phyloP scores from a whole-genome alignment of 2,329 filamentous ascomycete genomes.

The Clonostachys rhizophaga region DNA sequence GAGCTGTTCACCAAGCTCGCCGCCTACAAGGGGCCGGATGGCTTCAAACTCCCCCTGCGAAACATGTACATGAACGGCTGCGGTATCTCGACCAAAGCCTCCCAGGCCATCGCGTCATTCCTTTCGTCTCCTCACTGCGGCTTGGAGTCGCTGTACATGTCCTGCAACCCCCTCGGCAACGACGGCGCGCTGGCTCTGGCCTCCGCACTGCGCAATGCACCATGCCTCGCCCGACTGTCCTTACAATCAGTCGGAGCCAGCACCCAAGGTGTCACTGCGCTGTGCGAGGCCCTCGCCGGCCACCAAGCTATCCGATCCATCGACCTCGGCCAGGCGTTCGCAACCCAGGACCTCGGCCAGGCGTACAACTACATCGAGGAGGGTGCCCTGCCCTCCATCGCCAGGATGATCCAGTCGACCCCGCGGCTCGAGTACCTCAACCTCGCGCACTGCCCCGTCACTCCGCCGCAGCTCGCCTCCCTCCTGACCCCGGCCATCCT shows the following conservation, averaged over 20 bases:
- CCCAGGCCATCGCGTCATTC: slow-evolving; percentile 22
- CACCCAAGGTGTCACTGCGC: slow-evolving; percentile 26
- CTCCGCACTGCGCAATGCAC: slow-evolving; percentile 19
- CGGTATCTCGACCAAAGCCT: slow-evolving; percentile 21
- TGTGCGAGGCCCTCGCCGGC: slow-evolving; percentile 26
- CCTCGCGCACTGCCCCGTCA: slow-evolving; percentile 28
- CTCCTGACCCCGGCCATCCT: slow-evolving; percentile 18
- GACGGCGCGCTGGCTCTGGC: slow-evolving; percentile 20
- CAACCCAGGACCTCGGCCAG: slow-evolving; percentile 36
- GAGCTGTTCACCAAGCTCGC: slow-evolving; percentile 33
- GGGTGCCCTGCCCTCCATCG: slow-evolving; percentile 21
- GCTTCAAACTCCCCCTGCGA: slow-evolving; percentile 19
- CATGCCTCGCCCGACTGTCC: slow-evolving; percentile 24
- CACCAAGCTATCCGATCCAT: slow-evolving; percentile 32
- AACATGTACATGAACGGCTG: slow-evolving; percentile 29
- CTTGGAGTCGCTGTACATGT: slow-evolving; percentile 28
- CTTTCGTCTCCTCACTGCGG: slow-evolving; percentile 21
- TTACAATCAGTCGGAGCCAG: slow-evolving; percentile 38
- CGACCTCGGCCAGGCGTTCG: slow-evolving; percentile 39
- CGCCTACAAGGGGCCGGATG: slow-evolving; percentile 16
- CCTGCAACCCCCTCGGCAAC: slow-evolving; percentile 28
- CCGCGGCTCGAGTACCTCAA: slow-evolving; percentile 32
- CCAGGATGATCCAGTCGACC: slow-evolving; percentile 21
- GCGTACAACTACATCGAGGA: slow-evolving; percentile 43
- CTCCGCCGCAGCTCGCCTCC: slow-evolving; percentile 15